phyloP scores from a whole-genome alignment of 148 eudicot species.

The Heliosperma pusillum region DNA sequence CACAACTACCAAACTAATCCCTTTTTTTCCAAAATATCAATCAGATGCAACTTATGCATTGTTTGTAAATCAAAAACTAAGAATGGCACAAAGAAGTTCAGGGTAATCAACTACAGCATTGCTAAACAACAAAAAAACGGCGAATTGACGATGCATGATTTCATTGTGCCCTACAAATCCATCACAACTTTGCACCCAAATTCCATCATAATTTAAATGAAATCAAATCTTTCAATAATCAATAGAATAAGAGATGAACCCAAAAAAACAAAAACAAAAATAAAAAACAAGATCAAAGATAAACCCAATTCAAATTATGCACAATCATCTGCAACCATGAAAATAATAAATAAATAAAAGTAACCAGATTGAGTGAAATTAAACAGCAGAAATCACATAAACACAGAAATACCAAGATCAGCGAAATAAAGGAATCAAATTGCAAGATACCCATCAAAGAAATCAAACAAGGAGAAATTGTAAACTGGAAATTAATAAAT shows the following conservation, averaged over 20 bases:
- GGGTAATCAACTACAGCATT: neutral
- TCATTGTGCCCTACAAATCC: neutral
- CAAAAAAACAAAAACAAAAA: neutral
- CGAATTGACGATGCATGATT: neutral
- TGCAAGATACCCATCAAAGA: neutral
- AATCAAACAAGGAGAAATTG: neutral
- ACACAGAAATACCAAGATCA: conserved; percentile 1
- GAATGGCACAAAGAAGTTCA: neutral
- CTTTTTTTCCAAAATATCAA: neutral
- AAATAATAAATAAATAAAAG: neutral
- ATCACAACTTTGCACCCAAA: neutral
- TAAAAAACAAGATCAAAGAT: neutral
- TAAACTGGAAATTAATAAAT: neutral
- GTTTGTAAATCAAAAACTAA: neutral
- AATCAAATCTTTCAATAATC: neutral
- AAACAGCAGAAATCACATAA: neutral
- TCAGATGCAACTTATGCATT: neutral
- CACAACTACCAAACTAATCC: neutral
- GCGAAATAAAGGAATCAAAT: neutral
- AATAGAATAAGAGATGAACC: neutral
- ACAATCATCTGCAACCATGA: neutral
- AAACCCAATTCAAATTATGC: neutral
- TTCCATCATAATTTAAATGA: neutral
- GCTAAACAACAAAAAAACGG: neutral
- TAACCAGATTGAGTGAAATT: neutral